Evolutionary conservation across 23 red algal species (phyloP), one percentile per base, ranked within the genome.

Genomic region (Gracilaria gracilis): DNA sequence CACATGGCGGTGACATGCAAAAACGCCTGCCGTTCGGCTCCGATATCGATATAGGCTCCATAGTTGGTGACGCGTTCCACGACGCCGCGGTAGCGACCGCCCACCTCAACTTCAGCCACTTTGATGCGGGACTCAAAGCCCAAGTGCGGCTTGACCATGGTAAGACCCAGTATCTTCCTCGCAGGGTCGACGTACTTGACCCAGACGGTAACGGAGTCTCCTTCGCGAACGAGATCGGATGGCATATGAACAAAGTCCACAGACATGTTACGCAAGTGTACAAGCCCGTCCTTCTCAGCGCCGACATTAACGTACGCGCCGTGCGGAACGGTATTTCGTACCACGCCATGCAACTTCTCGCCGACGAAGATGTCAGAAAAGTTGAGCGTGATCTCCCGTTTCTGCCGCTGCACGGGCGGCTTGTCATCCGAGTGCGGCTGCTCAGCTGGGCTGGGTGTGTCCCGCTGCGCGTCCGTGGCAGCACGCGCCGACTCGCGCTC

Each of bases 11-110:
- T 61, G 4, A 98, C 92, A 39, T 98, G 96, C 92, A 98, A 47
- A 95, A 98, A 98, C 25, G 61, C 96, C 28, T 91, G 80, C 57
- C 88, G 48, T 64, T 92, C 92, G 17, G 92, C 88, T 11, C 96
- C 96, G 25, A 98, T 83, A 82, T 98, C 96, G 17, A 98, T 40
- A 49, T 92, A 98, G n/a, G 90, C 96, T 19, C 96, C 96, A 85
- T 81, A 98, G 57, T 98, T 98, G 7, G 96, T 93, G 32, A 98
- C 84, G 0, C 96, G 85, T 62, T 83, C 82, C 0, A 98, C 74
- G 32, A 70, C 75, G 38, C 96, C 96, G 15, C 65, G 31, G 34
- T 92, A 81, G 15, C 81, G 49, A 24, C 88, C 82, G 12, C 88
- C 96, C 12, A 89, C 37, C 8, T 67, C 62, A 17, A 95, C 33